A percentile compares a stretch with the other conserved stretches of the same genome.
phyloP scores from a whole-genome alignment of 805 yeast species.

The Candida coleopterorum region DNA sequence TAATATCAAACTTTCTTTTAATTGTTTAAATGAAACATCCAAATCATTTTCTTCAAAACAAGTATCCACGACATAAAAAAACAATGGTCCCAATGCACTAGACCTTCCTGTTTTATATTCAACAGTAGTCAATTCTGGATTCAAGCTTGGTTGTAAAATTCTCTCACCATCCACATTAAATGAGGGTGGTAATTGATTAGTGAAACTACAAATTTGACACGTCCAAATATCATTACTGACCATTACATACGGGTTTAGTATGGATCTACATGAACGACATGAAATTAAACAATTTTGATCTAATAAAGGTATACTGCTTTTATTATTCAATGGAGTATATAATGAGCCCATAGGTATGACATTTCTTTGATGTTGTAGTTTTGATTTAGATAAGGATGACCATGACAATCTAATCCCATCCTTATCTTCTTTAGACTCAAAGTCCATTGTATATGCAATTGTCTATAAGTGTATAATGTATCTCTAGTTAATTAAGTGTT shows the following conservation, averaged over 20 bases:
- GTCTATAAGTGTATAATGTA: too few species aligned
- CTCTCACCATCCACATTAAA: constrained; percentile 13
- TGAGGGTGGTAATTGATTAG: constrained; percentile 37
- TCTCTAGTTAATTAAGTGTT: too few species aligned
- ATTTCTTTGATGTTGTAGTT: constrained; percentile 46
- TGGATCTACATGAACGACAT: constrained; percentile 53
- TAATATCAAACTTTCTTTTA: constrained; percentile 46
- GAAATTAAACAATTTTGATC: constrained; percentile 33
- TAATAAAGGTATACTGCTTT: constrained; percentile 29
- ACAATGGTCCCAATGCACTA: constrained; percentile 43
- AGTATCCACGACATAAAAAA: constrained; percentile 54
- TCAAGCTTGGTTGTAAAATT: constrained; percentile 29
- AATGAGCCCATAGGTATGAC: constrained; percentile 53
- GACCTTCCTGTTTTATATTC: constrained; percentile 44
- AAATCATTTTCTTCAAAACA: constrained; percentile 50
- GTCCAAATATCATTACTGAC: constrained; percentile 42
- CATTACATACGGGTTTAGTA: constrained; percentile 49
- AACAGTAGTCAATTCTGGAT: constrained; percentile 42
- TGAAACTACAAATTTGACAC: constrained; percentile 52
- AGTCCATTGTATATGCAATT: constrained; percentile 30
- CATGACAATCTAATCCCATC: constrained; percentile 76
- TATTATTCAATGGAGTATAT: constrained; percentile 55
- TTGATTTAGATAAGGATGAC: constrained; percentile 58
- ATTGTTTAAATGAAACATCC: constrained; percentile 32
- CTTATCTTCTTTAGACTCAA: constrained; percentile 58